Evolutionary conservation across 495 filamentous ascomycete species (phyloP).

Genomic region (Hypoxylon subgilvum): DNA sequence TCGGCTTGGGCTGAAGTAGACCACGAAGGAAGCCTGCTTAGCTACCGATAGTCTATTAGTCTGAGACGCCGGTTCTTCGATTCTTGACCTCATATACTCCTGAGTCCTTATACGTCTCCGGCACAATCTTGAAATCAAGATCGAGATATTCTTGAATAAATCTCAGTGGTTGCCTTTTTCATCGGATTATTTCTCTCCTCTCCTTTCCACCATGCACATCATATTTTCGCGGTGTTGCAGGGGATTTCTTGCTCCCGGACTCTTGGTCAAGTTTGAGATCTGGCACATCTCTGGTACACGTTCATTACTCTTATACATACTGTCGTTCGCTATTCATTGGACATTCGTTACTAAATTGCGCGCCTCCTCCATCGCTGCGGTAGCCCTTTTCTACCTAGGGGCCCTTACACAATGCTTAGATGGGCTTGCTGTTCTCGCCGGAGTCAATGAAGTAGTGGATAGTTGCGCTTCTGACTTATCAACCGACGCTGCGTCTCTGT

Average conservation of each 20-base stretch:
- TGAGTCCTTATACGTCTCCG: background rate
- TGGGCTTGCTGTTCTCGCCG: background rate
- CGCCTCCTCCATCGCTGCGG: conserved; percentile 3
- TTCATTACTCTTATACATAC: conserved; percentile 3
- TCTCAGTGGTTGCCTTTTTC: background rate
- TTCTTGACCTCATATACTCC: conserved; percentile 4
- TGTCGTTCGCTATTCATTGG: background rate
- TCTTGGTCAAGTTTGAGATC: background rate
- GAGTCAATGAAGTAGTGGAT: background rate
- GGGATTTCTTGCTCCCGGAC: background rate
- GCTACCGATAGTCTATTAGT: conserved; percentile 11
- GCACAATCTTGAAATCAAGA: conserved; percentile 2
- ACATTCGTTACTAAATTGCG: conserved; percentile 11
- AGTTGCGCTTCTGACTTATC: conserved; percentile 3
- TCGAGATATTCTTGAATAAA: conserved; percentile 9
- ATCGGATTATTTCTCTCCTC: background rate
- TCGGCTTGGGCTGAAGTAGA: background rate
- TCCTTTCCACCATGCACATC: background rate
- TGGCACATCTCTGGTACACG: background rate
- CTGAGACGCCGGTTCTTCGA: conserved; percentile 14
- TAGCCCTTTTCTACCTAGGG: background rate
- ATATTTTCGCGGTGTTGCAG: conserved; percentile 10
- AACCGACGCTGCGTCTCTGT: conserved; percentile 3
- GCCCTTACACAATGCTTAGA: conserved; percentile 7
- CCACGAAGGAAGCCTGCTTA: conserved; percentile 3